Conservation (phyloP, 495 filamentous ascomycete species). For the Xylaria curta region DNA sequence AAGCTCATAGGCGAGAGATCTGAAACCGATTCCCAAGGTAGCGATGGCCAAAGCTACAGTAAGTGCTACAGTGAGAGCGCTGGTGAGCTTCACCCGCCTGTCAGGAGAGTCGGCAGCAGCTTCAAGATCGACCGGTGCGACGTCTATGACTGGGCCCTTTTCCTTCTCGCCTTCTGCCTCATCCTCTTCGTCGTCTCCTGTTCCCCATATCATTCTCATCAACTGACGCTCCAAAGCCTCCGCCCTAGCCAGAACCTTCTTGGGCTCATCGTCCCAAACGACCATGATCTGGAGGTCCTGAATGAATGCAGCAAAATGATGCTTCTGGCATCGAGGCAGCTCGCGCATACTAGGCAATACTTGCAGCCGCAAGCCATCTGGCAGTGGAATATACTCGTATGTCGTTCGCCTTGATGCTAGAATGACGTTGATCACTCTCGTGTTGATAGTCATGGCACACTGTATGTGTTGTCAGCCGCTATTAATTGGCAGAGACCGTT, state of each 20-base stretch:
- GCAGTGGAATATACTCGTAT: slow-evolving; percentile 59
- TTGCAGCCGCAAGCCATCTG: slow-evolving; percentile 63
- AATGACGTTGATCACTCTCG: slow-evolving; percentile 62
- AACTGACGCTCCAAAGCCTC: slow-evolving; percentile 57
- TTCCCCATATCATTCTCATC: slow-evolving; percentile 62
- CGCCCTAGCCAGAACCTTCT: slow-evolving; percentile 57
- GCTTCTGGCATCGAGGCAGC: slow-evolving; percentile 63
- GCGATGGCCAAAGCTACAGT: slow-evolving; percentile 58
- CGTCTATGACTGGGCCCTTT: slow-evolving; percentile 39
- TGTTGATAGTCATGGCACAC: slow-evolving; percentile 66
- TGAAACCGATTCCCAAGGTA: slow-evolving; percentile 63
- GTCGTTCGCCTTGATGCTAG: slow-evolving; percentile 50
- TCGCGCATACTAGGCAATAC: slow-evolving; percentile 61
- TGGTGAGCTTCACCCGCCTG: slow-evolving; percentile 56
- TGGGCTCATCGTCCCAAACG: slow-evolving; percentile 72
- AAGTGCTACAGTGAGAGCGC: slow-evolving; percentile 54
- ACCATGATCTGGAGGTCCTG: slow-evolving; percentile 60
- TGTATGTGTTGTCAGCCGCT: slow-evolving; percentile 31
- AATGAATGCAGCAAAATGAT: slow-evolving; percentile 74
- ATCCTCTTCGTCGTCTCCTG: slow-evolving; percentile 47
- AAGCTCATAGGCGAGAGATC: slow-evolving; percentile 59
- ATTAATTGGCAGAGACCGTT: slow-evolving; percentile 18
- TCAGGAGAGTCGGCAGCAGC: slow-evolving; percentile 43
- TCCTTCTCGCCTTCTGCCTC: slow-evolving; percentile 51
- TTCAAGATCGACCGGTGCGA: slow-evolving; percentile 46